Evolutionary conservation across 1,139 yeast genomes (phyloP).

Genomic region (Magnusiomyces clavatus): DNA sequence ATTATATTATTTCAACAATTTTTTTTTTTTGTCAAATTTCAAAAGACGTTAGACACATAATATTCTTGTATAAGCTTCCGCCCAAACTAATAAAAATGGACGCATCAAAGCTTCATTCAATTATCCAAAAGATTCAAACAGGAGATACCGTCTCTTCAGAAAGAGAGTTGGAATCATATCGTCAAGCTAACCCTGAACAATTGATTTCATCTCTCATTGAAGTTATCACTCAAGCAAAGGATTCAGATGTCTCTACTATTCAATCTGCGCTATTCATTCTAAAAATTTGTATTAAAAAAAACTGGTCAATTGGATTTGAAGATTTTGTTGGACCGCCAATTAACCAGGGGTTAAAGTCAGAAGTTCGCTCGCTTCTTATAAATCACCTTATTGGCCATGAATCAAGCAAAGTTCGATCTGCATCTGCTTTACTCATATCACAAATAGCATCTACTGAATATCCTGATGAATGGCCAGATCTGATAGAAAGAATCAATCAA

Average conservation of each 20-base stretch:
- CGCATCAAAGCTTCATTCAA: conserved; percentile 5
- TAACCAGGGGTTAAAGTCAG: conserved; percentile 43
- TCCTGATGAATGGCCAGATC: conserved; percentile 92
- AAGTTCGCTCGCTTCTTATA: conserved; percentile 45
- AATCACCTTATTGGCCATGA: conserved; percentile 40
- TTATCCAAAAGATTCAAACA: conserved; percentile 11
- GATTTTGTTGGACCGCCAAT: conserved; percentile 67
- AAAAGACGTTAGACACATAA: not conserved
- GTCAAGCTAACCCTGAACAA: conserved; percentile 8
- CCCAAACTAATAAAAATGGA: conserved; percentile 7
- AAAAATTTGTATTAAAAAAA: conserved; percentile 54
- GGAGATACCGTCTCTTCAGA: conserved; percentile 14
- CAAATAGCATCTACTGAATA: conserved; percentile 85
- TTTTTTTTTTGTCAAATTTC: not conserved
- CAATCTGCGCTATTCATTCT: conserved; percentile 68
- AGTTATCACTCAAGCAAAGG: conserved; percentile 2
- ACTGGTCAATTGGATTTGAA: conserved; percentile 83
- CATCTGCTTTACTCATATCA: conserved; percentile 67
- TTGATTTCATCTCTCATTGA: conserved; percentile 8
- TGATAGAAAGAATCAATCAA: conserved; percentile 45
- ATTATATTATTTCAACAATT: too few relatives aligned
- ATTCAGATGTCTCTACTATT: conserved; percentile 24
- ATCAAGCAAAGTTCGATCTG: conserved; percentile 55
- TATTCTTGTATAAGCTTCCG: not conserved
- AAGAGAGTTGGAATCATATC: conserved; percentile 9